These are phyloP conservation scores for Endocalyx cinctus DNA, from an alignment of 2,329 filamentous ascomycete species.

Conservation along the genomic window DNA sequence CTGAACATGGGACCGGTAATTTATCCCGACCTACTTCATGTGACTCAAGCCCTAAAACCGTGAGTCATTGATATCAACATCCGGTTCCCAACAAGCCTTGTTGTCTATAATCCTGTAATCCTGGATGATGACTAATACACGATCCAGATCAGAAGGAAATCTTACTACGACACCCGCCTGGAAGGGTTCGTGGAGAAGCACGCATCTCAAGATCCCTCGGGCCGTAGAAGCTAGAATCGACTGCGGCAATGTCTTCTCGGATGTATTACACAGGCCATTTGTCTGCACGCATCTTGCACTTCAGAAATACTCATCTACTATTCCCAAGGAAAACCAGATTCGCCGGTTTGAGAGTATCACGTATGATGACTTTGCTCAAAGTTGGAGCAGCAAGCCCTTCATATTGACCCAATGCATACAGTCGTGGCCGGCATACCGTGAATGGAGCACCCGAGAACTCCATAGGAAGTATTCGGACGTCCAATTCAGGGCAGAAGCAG, in stretches of 20 bases:
- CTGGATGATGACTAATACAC: conserved; percentile 8
- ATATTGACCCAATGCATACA: conserved; percentile 79
- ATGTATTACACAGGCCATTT: conserved; percentile 85
- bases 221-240: conserved; percentile 54
- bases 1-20: no score
- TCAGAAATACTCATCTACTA: conserved; percentile 61
- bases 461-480: conserved; percentile 59
- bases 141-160: not conserved
- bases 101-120: conserved; percentile 1
- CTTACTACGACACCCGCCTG: conserved; percentile 51
- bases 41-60: conserved; percentile 1
- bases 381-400: conserved; percentile 79
- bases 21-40: no score
- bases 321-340: conserved; percentile 72
- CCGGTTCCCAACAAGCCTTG: not conserved
- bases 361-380: conserved; percentile 65
- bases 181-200: conserved; percentile 82
- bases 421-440: conserved; percentile 70
- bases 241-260: conserved; percentile 80
- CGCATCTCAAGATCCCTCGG: conserved; percentile 57
- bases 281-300: conserved; percentile 76
- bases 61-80: no score
- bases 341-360: conserved; percentile 63
- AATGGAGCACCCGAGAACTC: conserved; percentile 70
- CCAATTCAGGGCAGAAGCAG: conserved; percentile 82